Conservation (phyloP, 805 yeast species). For the Metschnikowia gruessii region DNA sequence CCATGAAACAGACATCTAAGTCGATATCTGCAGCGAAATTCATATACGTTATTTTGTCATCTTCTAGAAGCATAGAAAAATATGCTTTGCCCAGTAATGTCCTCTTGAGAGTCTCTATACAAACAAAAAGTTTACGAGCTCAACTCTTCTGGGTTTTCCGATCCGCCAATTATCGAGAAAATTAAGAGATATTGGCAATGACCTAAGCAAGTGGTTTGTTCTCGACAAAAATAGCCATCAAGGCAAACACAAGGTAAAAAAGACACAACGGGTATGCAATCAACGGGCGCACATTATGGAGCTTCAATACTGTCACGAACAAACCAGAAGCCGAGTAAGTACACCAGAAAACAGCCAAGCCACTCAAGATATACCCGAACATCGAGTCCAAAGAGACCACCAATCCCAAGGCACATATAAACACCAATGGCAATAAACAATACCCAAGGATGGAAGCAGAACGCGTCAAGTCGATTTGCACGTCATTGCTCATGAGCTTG, state of each 20-base stretch:
- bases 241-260: slow-evolving; percentile 90
- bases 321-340: slow-evolving; percentile 92
- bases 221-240: slow-evolving; percentile 86
- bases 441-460: slow-evolving; percentile 93
- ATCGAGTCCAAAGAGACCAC: slow-evolving; percentile 64
- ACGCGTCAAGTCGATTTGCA: slow-evolving; percentile 54
- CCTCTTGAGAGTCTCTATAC: too few species aligned
- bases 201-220: slow-evolving; percentile 20
- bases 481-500: slow-evolving; percentile 76
- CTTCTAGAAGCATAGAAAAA: too few species aligned
- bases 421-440: slow-evolving; percentile 85
- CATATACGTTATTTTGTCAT: too few species aligned
- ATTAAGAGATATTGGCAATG: background rate
- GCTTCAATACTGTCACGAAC: slow-evolving; percentile 77
- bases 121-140: too few species aligned
- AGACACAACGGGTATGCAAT: slow-evolving; percentile 91
- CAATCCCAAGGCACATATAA: slow-evolving; percentile 69
- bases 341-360: slow-evolving; percentile 79
- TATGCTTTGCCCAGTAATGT: too few species aligned
- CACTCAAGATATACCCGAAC: slow-evolving; percentile 67
- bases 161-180: too few species aligned
- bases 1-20: too few species aligned
- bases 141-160: too few species aligned
- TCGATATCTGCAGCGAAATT: too few species aligned
- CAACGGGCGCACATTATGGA: slow-evolving; percentile 81